phyloP scores from a whole-genome alignment of 129 eudicot species.

The Scalesia atractyloides region DNA sequence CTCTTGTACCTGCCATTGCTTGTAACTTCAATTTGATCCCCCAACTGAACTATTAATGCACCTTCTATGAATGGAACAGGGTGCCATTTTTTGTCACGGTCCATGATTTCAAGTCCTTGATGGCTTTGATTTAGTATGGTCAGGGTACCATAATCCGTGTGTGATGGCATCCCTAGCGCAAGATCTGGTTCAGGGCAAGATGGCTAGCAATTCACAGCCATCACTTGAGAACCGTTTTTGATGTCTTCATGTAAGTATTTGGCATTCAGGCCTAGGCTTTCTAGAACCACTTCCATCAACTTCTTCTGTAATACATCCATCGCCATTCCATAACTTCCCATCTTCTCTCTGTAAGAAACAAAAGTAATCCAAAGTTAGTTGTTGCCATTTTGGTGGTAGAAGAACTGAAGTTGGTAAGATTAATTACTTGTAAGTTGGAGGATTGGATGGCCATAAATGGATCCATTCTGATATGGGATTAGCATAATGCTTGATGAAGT shows the following conservation, averaged over 20 bases:
- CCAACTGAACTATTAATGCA: slow-evolving; percentile 55
- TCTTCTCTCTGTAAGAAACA: slow-evolving; percentile 44
- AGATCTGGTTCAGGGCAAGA: slow-evolving; percentile 72
- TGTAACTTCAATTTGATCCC: slow-evolving; percentile 71
- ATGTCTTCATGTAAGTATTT: slow-evolving; percentile 50
- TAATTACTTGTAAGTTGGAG: slow-evolving; percentile 67
- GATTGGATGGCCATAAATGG: slow-evolving; percentile 69
- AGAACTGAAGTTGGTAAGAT: no score
- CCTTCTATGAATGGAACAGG: slow-evolving; percentile 53
- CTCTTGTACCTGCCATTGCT: no score
- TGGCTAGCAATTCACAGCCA: slow-evolving; percentile 74
- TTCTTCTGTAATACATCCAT: slow-evolving; percentile 38
- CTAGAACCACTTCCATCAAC: slow-evolving; percentile 52
- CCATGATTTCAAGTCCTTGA: slow-evolving; percentile 67
- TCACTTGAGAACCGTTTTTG: slow-evolving; percentile 59
- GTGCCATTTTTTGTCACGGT: slow-evolving; percentile 52
- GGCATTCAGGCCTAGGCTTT: slow-evolving; percentile 54
- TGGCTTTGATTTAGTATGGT: no score
- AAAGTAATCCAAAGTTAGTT: not conserved
- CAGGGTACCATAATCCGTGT: no score
- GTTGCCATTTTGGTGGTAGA: no score
- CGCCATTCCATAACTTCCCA: slow-evolving; percentile 66
- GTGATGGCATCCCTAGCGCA: slow-evolving; percentile 72
- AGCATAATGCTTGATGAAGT: no score
- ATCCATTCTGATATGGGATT: slow-evolving; percentile 60